Percentiles rank a stretch among this genome's conserved stretches.
These are phyloP conservation scores for Raffaelea ambrosiae DNA, from an alignment of 2,329 filamentous ascomycete species.

Conservation along the genomic window DNA sequence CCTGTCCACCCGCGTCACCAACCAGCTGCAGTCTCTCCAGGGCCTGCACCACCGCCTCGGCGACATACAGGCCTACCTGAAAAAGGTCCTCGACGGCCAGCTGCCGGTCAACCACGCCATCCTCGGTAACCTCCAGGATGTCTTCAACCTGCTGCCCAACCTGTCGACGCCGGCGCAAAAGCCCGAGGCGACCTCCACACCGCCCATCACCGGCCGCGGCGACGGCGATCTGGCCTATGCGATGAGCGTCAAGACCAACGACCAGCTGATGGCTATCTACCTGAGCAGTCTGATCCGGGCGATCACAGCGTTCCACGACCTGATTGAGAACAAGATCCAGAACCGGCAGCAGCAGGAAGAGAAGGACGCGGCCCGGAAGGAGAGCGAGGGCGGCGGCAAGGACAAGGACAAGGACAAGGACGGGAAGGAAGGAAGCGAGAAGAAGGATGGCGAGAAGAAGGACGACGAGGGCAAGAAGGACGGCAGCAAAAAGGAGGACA, in stretches of 20 bases:
- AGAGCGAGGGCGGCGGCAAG: slow-evolving; percentile 50
- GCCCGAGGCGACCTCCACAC: slow-evolving; percentile 34
- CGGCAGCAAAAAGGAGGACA: slow-evolving; percentile 20
- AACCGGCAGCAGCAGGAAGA: slow-evolving; percentile 96
- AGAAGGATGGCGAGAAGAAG: slow-evolving; percentile 43
- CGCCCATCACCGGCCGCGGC: slow-evolving; percentile 44
- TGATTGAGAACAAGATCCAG: slow-evolving; percentile 99
- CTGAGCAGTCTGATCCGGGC: slow-evolving; percentile 92
- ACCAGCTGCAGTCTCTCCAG: slow-evolving; percentile 94
- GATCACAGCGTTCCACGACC: slow-evolving; percentile 96
- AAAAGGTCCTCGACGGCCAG: slow-evolving; percentile 89
- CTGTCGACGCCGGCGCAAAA: slow-evolving; percentile 65
- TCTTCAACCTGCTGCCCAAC: slow-evolving; percentile 97
- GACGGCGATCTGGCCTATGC: slow-evolving; percentile 87
- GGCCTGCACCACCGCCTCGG: slow-evolving; percentile 88
- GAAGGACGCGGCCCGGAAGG: slow-evolving; percentile 76
- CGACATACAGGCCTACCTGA: slow-evolving; percentile 90
- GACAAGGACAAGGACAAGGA: slow-evolving; percentile 30
- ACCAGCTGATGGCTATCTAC: slow-evolving; percentile 98
- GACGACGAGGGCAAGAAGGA: slow-evolving; percentile 45
- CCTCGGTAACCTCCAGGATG: slow-evolving; percentile 94
- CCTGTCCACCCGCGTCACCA: slow-evolving; percentile 91
- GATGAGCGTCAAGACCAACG: slow-evolving; percentile 98
- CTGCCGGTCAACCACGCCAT: slow-evolving; percentile 96
- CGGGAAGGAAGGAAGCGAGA: slow-evolving; percentile 30